phyloP scores from a whole-genome alignment of 2,329 filamentous ascomycete genomes.

The Elsinoe fawcettii region DNA sequence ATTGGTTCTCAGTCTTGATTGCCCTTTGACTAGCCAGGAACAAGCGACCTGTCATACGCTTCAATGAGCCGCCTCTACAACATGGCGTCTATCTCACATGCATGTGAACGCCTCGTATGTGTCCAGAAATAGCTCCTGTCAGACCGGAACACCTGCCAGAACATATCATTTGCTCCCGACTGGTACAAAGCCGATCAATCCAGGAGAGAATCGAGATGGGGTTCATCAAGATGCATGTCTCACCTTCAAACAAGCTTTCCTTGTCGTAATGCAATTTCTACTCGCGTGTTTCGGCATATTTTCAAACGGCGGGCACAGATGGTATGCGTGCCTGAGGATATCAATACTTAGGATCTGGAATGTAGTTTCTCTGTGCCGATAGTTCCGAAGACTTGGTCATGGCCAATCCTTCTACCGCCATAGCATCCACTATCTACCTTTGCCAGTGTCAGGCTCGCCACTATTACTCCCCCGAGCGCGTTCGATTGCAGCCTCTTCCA shows the following conservation, averaged over 20 bases:
- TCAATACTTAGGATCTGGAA: background rate
- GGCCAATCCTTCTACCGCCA: background rate
- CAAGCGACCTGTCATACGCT: slow-evolving; percentile 8
- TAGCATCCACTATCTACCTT: background rate
- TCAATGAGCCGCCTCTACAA: background rate
- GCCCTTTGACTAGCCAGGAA: background rate
- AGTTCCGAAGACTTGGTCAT: background rate
- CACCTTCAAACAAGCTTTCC: slow-evolving; percentile 2
- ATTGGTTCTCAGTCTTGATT: slow-evolving; percentile 9
- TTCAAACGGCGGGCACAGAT: slow-evolving; percentile 1
- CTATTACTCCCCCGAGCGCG: slow-evolving; percentile 20
- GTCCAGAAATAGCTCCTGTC: slow-evolving; percentile 4
- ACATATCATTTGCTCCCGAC: background rate
- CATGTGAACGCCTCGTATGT: background rate
- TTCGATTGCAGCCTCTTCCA: slow-evolving; percentile 33
- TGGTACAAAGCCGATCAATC: background rate
- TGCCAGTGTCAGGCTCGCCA: background rate
- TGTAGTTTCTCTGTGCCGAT: background rate
- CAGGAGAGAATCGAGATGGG: background rate
- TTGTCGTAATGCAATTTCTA: background rate
- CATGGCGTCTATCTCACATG: slow-evolving; percentile 7
- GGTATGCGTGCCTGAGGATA: background rate
- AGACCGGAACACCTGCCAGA: background rate
- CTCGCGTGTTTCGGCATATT: background rate
- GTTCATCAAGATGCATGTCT: background rate